phyloP scores from a whole-genome alignment of 2,329 filamentous ascomycete species.

The Fusarium verticillioides region DNA sequence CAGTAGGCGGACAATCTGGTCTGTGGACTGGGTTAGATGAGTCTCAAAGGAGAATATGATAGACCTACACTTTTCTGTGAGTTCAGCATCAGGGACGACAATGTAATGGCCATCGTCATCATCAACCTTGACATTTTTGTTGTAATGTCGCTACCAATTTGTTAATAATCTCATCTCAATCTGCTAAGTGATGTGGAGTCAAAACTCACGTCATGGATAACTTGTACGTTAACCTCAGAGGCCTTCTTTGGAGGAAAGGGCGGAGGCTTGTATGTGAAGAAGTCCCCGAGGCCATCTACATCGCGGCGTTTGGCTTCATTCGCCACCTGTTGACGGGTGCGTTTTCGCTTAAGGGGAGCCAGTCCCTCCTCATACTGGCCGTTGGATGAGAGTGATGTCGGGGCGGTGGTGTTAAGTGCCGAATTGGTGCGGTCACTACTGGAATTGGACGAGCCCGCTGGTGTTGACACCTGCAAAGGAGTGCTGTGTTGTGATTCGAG shows the following conservation, averaged over 20 bases:
- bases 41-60: no score
- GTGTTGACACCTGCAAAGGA: slow-evolving; percentile 73
- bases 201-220: slow-evolving; percentile 70
- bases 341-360: slow-evolving; percentile 89
- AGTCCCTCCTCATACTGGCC: slow-evolving; percentile 72
- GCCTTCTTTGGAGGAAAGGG: slow-evolving; percentile 91
- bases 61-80: slow-evolving; percentile 90
- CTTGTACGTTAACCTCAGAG: slow-evolving; percentile 75
- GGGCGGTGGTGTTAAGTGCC: slow-evolving; percentile 83
- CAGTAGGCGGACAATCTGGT: slow-evolving; percentile 87
- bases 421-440: slow-evolving; percentile 88
- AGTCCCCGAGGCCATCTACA: slow-evolving; percentile 75
- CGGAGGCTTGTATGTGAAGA: slow-evolving; percentile 84
- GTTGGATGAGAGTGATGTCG: slow-evolving; percentile 78
- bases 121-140: slow-evolving; percentile 80
- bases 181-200: slow-evolving; percentile 2
- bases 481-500: slow-evolving; percentile 78
- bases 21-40: slow-evolving; percentile 58
- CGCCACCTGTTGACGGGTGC: slow-evolving; percentile 82
- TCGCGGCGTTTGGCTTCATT: slow-evolving; percentile 85
- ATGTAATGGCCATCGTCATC: slow-evolving; percentile 98
- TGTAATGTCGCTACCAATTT: slow-evolving; percentile 50
- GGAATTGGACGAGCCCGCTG: slow-evolving; percentile 77
- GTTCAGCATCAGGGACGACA: slow-evolving; percentile 83
- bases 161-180: slow-evolving; percentile 21